Evolutionary conservation across 371 early-diverging fungal species (phyloP).

Genomic region (Mucor saturninus): DNA sequence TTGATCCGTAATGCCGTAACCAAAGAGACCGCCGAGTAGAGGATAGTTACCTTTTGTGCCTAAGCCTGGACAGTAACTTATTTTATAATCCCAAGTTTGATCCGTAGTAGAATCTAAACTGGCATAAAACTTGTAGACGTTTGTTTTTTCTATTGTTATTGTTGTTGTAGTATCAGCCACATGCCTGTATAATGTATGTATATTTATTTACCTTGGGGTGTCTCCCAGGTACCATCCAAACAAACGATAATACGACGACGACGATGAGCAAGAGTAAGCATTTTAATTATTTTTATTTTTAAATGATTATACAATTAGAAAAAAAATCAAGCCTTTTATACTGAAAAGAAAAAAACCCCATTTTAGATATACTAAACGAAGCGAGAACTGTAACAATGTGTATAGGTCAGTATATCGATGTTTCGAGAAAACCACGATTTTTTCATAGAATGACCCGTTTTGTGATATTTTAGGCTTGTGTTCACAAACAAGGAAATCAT

Average conservation of each 20-base stretch:
- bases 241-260: slow-evolving; percentile 39
- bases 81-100: slow-evolving; percentile 29
- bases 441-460: not conserved
- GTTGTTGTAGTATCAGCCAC: not conserved
- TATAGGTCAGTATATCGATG: not conserved
- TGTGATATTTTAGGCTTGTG: slow-evolving; percentile 1
- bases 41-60: slow-evolving; percentile 22
- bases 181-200: not conserved
- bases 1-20: slow-evolving; percentile 41
- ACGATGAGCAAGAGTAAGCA: not conserved
- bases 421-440: not conserved
- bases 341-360: not conserved
- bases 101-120: not conserved
- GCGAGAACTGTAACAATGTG: not conserved
- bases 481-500: not conserved
- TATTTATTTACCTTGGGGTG: slow-evolving; percentile 31
- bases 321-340: slow-evolving; percentile 3
- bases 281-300: not conserved
- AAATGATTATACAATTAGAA: not conserved
- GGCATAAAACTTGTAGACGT: slow-evolving; percentile 32
- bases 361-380: not conserved
- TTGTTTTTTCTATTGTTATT: slow-evolving; percentile 34
- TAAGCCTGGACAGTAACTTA: slow-evolving; percentile 36
- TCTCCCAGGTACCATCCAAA: slow-evolving; percentile 51
- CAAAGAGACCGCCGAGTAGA: slow-evolving; percentile 40